phyloP scores from a whole-genome alignment of 2,329 filamentous ascomycete species.

The Colletotrichum aenigma region DNA sequence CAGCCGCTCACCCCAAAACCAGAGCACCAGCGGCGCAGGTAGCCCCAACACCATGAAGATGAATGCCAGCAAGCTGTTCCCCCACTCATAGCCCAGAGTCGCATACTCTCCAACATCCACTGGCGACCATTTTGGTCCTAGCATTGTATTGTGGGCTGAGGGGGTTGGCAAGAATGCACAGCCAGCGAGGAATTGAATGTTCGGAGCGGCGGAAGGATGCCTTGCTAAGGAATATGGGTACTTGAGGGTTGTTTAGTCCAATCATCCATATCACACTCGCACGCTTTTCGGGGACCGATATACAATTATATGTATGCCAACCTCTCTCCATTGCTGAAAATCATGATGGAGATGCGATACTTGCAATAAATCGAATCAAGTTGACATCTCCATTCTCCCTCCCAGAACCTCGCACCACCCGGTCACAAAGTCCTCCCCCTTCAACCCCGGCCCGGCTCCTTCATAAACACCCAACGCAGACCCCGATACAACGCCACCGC shows the following conservation, averaged over 20 bases:
- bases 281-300: background rate
- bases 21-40: background rate
- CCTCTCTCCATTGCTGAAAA: background rate
- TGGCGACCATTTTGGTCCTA: fast-evolving
- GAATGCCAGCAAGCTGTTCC: conserved; percentile 41
- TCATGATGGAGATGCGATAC: fast-evolving
- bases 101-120: background rate
- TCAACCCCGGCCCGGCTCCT: background rate
- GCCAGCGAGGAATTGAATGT: background rate
- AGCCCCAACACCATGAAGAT: conserved; percentile 26
- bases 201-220: background rate
- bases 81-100: conserved; percentile 51
- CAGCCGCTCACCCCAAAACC: background rate
- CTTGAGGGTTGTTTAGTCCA: background rate
- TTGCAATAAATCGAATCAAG: fast-evolving
- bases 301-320: fast-evolving
- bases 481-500: background rate
- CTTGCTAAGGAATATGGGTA: background rate
- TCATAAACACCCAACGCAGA: background rate
- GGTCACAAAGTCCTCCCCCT: background rate
- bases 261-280: background rate
- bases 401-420: fast-evolving
- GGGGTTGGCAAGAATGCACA: background rate
- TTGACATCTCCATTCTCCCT: background rate
- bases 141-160: fast-evolving